Base-by-base conservation (phyloP, 2,329 filamentous ascomycete genomes). In the Hypoxylon sp. region DNA sequence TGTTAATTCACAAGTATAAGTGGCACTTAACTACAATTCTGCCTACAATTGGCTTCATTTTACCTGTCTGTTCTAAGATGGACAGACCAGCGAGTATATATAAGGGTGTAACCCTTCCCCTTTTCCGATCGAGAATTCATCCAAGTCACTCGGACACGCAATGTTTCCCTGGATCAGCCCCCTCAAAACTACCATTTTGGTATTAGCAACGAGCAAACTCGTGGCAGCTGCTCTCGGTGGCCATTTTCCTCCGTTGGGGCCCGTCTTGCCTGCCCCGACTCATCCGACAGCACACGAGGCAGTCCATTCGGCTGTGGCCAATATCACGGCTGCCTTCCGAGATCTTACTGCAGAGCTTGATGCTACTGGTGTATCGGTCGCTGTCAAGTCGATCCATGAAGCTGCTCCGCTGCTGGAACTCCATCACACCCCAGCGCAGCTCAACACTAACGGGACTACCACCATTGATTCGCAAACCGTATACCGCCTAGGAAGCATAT, bases 191-290 rank as follows among this genome's bases (percentile, higher is more conserved):
- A n/a, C 57, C 19, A 10, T 70, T 7, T 46, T 49, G 8, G 47
- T 56, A 10, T 26, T 72, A 11, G 34, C 72, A 7, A 48, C 62
- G 15, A 37, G 58, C 26, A 65, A 70, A 19, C 46, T 67, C 4
- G 66, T 62, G 20, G 50, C 68, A 6, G 70, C 68, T 54, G 68
- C 72, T 26, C 64, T 68, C 15, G 69, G 75, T 26, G 76, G 74
- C n/a, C 75, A 77, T 4, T 81, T 79, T 19, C 79, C 79, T n/a
- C 79, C 79, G 26, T 72, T 81, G n/a, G 79, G 79, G 4, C 71
- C 78, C 10, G 79, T 81, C 43, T 70, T 81, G 6, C 79, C 77
- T 6, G 73, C 77, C 15, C 78, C 79, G 1, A 72, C 68, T 24
- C 63, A 65, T 6, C 79, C 79, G 2, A 70, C 77, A 32, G 44